phyloP scores from a whole-genome alignment of 2,329 filamentous ascomycete genomes.

The Trichoderma simmonsii region DNA sequence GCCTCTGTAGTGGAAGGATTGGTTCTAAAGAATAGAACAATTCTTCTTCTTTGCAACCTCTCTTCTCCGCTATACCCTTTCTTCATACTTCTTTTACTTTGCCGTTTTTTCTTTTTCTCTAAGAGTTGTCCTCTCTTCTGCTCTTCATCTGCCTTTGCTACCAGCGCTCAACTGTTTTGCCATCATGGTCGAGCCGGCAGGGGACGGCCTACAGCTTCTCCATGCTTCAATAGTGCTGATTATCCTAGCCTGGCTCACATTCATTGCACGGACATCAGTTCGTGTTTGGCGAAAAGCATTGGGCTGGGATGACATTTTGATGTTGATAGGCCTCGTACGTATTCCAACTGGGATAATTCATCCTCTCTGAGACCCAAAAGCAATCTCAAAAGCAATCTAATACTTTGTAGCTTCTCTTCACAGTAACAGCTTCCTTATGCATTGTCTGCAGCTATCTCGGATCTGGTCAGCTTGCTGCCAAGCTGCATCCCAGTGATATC shows the following conservation, averaged over 20 bases:
- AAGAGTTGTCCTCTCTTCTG: background rate
- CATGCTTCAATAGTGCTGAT: constrained; percentile 1
- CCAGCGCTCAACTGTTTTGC: background rate
- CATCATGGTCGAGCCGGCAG: constrained; percentile 11
- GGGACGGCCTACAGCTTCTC: constrained; percentile 7
- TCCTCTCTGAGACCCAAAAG: background rate
- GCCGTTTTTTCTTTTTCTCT: background rate
- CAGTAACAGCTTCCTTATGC: constrained; percentile 4
- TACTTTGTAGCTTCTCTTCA: constrained; percentile 10
- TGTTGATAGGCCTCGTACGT: constrained; percentile 13
- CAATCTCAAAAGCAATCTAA: background rate
- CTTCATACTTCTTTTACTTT: background rate
- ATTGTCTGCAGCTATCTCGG: constrained; percentile 9
- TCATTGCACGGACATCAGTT: background rate
- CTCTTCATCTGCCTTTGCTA: background rate
- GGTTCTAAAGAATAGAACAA: background rate
- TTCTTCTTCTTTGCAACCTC: background rate
- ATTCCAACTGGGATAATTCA: background rate
- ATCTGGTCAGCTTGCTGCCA: constrained; percentile 1
- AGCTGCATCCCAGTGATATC: background rate
- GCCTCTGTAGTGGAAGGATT: background rate
- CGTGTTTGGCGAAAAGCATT: constrained; percentile 3
- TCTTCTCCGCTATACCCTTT: background rate
- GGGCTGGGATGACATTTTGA: constrained; percentile 11
- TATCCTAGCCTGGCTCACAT: background rate